A percentile compares a stretch with the other conserved stretches of the same genome.
Evolutionary conservation across 164 flowering plant genomes (phyloP).

Genomic region (Annona squamosa): DNA sequence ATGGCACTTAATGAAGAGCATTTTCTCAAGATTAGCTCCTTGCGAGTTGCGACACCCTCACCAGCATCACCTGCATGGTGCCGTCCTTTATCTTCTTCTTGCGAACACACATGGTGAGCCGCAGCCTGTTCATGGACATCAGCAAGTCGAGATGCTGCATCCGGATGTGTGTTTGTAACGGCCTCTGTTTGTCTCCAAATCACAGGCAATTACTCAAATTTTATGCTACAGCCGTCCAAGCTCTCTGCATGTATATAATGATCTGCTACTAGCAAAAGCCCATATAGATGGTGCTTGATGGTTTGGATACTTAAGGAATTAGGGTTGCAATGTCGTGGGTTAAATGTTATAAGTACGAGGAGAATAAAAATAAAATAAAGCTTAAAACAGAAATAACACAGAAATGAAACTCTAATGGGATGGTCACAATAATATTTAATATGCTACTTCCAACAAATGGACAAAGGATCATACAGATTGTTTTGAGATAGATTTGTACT

Average conservation of each 20-base stretch:
- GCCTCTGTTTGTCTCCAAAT: conserved; percentile 90
- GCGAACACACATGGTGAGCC: conserved; percentile 67
- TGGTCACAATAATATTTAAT: no score
- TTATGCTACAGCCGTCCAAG: not conserved
- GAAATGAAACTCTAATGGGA: no score
- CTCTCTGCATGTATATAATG: conserved; percentile 75
- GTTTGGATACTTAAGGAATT: no score
- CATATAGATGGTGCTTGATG: no score
- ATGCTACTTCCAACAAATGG: no score
- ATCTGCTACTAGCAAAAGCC: conserved; percentile 33
- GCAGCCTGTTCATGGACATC: conserved; percentile 90
- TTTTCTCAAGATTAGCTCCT: conserved; percentile 82
- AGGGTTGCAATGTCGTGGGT: no score
- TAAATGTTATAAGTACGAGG: no score
- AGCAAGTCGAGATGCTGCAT: conserved; percentile 75
- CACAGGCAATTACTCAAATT: conserved; percentile 66
- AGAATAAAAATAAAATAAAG: no score
- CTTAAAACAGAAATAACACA: no score
- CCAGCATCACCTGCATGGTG: conserved; percentile 85
- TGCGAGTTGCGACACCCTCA: conserved; percentile 71
- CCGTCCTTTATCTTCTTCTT: conserved; percentile 88
- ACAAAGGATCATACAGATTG: no score
- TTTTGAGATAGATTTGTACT: no score
- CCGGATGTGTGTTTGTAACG: conserved; percentile 53
- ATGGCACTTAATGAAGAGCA: conserved; percentile 64